A percentile compares a stretch with the other conserved stretches of the same genome.
Conservation (phyloP, 2,329 filamentous ascomycete genomes). For the Sporothrix brasiliensis region DNA sequence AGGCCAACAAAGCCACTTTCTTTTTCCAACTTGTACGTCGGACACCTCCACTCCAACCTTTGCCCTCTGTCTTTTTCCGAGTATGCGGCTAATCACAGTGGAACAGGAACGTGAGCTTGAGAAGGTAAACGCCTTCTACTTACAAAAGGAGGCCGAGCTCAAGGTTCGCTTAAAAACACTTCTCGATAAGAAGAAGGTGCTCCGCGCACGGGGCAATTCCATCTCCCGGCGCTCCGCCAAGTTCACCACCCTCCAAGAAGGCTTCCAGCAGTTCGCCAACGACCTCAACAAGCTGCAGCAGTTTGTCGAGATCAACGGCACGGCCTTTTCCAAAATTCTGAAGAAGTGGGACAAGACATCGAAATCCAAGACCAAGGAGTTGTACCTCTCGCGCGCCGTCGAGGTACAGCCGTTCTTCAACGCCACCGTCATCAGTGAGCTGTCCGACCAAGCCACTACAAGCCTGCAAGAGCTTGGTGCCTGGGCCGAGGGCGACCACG, state of each 20-base stretch:
- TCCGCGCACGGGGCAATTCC: conserved; percentile 76
- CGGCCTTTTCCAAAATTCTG: conserved; percentile 95
- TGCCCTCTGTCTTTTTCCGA: conserved; percentile 20
- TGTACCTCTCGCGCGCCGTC: conserved; percentile 92
- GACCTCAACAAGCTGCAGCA: conserved; percentile 97
- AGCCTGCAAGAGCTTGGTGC: conserved; percentile 91
- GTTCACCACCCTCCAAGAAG: conserved; percentile 93
- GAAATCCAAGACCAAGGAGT: conserved; percentile 96
- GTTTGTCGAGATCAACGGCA: conserved; percentile 98
- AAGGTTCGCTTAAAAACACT: conserved; percentile 90
- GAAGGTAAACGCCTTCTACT: conserved; percentile 96
- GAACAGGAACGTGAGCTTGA: conserved; percentile 90
- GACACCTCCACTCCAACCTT: conserved; percentile 25
- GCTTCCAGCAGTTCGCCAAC: conserved; percentile 94
- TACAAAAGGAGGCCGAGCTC: conserved; percentile 98
- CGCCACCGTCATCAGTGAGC: conserved; percentile 90
- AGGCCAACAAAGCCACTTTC: conserved; percentile 97
- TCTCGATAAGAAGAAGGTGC: conserved; percentile 89
- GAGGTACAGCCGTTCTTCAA: conserved; percentile 99
- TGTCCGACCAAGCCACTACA: conserved; percentile 97
- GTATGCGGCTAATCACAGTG: conserved; percentile 45
- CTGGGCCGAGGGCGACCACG: conserved; percentile 92
- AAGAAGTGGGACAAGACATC: conserved; percentile 99
- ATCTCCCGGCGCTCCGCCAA: conserved; percentile 87
- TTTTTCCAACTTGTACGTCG: conserved; percentile 90